Evolutionary conservation across 2,329 filamentous ascomycete species (phyloP), one percentile per base, ranked within the genome.

Genomic region (Xylaria sp.): DNA sequence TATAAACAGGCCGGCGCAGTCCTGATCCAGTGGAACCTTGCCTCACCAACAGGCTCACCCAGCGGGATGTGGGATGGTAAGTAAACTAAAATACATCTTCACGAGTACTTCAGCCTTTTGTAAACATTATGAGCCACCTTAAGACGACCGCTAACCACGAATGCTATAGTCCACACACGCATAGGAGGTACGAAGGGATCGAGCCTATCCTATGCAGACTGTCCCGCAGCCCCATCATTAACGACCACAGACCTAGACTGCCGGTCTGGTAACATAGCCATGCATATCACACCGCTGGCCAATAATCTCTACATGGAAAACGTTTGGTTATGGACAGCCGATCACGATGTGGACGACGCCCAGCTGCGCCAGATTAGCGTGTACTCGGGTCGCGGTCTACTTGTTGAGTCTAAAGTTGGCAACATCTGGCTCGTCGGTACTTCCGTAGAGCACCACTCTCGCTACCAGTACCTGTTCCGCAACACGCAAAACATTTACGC

Each of bases 131-230:
- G 39, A 44, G 9, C 48, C 2, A 28, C 9, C 23, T 12, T 23
- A 34, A 13, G 7, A 48, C 18, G 34, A 4, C 46, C 37, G 50
- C 63, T 69, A 2, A 69, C 58, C 2, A 1, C 0, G 50, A 59
- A 50, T 50, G 2, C 23, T 59, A 48, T 39, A 69, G 67, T 91
- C 10, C 92, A 95, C 80, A 88, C 92, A 76, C 90, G 92, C 72
- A 87, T 95, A 60, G 92, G 91, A 72, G 92, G 92, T 3, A 89
- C 88, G 62, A 87, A 89, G 2, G 92, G 92, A 46, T 92, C 91
- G 20, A 83, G 89, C 46, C 85, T 93, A 8, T 89, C 92, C 77
- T 86, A 88, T 64, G 84, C 87, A 75, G 86, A 84, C 56, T 92
- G 90, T 80, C 79, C 85, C 68, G 90, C 90, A 78, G 73, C 81